Base-by-base conservation (phyloP, 2,329 filamentous ascomycete species). In the Rosellinia necatrix region DNA sequence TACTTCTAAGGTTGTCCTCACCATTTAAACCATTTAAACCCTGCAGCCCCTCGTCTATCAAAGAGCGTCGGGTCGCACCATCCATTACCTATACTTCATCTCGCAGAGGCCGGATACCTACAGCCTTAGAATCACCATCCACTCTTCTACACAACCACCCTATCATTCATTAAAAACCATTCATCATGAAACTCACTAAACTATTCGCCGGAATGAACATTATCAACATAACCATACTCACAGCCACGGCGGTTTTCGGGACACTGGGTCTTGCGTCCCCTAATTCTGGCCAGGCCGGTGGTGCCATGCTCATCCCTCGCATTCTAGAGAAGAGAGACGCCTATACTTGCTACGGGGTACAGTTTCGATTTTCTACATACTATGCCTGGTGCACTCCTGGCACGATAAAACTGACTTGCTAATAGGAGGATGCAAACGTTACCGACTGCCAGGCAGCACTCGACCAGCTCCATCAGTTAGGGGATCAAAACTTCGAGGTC, bases 321-420 rank as follows among this genome's bases (percentile, higher is more conserved):
- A 10, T n/a, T 15, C 52, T 69, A 6, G 42, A 53, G 47, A 70
- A 68, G 37, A 63, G 67, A 56, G 67, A 70, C 43, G 67, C 65
- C 17, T 70, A 59, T 46, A 65, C 64, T 32, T 70, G 67, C 44
- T 69, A 67, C 35, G 65, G 67, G 6, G 67, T 70, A 64, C 46
- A 65, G 47, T n/a, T 8, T 10, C 24, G 6, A 2, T n/a, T n/a
- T n/a, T n/a, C 32, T 30, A 27, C 6, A n/a, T n/a, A n/a, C 41
- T 10, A 13, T 24, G 22, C 15, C n/a, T n/a, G 2, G 15, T n/a
- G 6, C 2, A 32, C 37, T 12, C 6, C 9, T 21, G n/a, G 15
- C 19, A 22, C 4, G 15, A 3, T 8, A 8, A 46, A 22, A 17
- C 50, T 58, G 34, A 61, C 27, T 9, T 19, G 7, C 5, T 6